Evolutionary conservation across 1,284 basidiomycete species (phyloP), one percentile per base, ranked within the genome.

Genomic region (Boletellus deceptivus): DNA sequence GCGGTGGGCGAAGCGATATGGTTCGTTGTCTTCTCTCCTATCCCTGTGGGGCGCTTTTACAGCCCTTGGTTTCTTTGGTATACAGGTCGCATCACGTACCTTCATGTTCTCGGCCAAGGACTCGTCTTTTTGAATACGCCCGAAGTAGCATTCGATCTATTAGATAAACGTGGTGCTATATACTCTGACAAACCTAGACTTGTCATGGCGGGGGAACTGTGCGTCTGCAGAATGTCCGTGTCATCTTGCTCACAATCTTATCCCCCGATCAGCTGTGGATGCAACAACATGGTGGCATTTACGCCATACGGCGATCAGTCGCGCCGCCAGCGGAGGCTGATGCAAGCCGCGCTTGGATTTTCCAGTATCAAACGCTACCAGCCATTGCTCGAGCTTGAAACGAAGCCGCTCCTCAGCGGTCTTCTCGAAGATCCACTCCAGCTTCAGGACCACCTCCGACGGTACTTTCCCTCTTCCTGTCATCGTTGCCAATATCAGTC

Each of bases 261-360:
- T 53, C 38, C 50, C n/a, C 27, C 45, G 51, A 53, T 55, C 31
- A 69, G 68, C 7, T 87, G 86, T 61, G 85, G 84, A 41, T 86
- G 83, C 62, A 76, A 84, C 55, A 78, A 86, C 62, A 87, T 87
- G 83, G 80, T 84, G 49, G 84, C 84, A 0, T 87, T 89, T 64
- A 84, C 83, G 5, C 73, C 74, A 10, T 86, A 87, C 57, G 79
- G 81, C 39, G 79, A 83, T 53, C 73, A 76, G 59, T 75, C 74
- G 44, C 81, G 79, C 53, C 79, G 86, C 36, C 84, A 87, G 65
- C 78, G 86, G 57, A 76, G 71, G 54, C 75, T 87, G 43, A 78
- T 88, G 70, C 78, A 81, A 58, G 75, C 77, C 46, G 86, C 86
- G 11, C 75, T 88, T 38, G 77, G 78, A 31, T 56, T 71, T 18